Evolutionary conservation across 495 filamentous ascomycete species (phyloP).

Genomic region (Lasiosphaeria miniovina): DNA sequence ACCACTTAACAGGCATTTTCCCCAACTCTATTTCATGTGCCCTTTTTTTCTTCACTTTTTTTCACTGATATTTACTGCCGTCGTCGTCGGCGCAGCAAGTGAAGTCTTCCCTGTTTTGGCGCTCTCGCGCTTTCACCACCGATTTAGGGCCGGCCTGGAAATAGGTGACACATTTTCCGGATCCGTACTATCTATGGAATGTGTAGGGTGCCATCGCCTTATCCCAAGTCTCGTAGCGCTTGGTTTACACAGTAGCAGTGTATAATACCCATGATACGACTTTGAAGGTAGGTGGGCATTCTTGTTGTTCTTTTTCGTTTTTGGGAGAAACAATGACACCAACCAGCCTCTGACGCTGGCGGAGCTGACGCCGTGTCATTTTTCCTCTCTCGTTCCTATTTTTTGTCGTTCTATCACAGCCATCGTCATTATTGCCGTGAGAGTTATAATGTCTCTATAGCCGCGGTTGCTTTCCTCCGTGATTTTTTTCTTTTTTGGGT

Average conservation of each 20-base stretch:
- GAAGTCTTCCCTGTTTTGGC: neutral
- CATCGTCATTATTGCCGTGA: too few species aligned
- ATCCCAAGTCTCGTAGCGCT: neutral
- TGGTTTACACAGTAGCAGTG: too few species aligned
- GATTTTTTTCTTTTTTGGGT: neutral
- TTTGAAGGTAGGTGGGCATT: neutral
- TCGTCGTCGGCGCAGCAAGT: neutral
- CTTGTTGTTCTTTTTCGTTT: neutral
- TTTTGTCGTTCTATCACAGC: neutral
- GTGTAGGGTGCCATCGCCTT: neutral
- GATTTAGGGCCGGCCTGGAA: neutral
- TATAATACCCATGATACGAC: neutral
- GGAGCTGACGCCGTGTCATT: neutral
- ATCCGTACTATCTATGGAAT: conserved; percentile 1
- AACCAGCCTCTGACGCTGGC: neutral
- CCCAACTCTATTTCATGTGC: too few species aligned
- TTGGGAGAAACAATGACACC: neutral
- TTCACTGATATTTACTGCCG: neutral
- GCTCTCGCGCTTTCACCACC: neutral
- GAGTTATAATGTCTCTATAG: too few species aligned
- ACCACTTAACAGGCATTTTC: too few species aligned
- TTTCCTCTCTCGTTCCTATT: neutral
- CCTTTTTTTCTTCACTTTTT: too few species aligned
- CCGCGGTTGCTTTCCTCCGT: neutral
- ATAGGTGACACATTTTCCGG: neutral